Evolutionary conservation across 495 filamentous ascomycete genomes (phyloP).

Genomic region (Neurospora sp.): DNA sequence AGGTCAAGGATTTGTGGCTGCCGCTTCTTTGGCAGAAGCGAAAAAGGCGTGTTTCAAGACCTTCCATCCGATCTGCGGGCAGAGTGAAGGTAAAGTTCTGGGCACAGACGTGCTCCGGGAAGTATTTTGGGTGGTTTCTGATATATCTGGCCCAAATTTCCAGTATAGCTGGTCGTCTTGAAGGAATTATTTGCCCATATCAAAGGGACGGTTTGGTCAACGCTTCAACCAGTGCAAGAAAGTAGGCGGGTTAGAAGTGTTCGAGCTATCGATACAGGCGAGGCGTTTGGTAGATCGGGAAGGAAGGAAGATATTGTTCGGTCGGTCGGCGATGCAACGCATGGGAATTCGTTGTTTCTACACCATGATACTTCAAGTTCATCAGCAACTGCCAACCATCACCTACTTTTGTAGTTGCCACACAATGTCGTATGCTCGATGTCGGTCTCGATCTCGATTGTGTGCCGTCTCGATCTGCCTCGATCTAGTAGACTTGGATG

Average conservation of each 20-base stretch:
- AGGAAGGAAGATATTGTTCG: not conserved
- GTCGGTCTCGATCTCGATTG: not conserved
- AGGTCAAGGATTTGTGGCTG: not conserved
- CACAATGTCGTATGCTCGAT: not conserved
- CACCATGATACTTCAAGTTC: not conserved
- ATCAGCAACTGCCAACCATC: not conserved
- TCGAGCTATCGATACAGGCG: not conserved
- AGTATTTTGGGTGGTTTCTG: not conserved
- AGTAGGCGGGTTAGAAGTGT: not conserved
- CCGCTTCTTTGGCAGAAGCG: not conserved
- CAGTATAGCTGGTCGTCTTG: not conserved
- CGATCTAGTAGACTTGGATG: not conserved
- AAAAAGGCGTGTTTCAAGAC: not conserved
- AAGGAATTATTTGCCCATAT: not conserved
- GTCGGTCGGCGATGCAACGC: not conserved
- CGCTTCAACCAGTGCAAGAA: not conserved
- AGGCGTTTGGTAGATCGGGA: not conserved
- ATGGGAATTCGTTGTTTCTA: not conserved
- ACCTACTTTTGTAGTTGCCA: not conserved
- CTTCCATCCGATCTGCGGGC: not conserved
- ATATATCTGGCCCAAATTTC: not conserved
- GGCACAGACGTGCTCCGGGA: not conserved
- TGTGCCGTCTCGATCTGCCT: not conserved
- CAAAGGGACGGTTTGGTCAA: not conserved
- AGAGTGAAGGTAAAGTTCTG: not conserved